Evolutionary conservation across 2,329 filamentous ascomycete genomes (phyloP).

Genomic region (Dothistroma pini): DNA sequence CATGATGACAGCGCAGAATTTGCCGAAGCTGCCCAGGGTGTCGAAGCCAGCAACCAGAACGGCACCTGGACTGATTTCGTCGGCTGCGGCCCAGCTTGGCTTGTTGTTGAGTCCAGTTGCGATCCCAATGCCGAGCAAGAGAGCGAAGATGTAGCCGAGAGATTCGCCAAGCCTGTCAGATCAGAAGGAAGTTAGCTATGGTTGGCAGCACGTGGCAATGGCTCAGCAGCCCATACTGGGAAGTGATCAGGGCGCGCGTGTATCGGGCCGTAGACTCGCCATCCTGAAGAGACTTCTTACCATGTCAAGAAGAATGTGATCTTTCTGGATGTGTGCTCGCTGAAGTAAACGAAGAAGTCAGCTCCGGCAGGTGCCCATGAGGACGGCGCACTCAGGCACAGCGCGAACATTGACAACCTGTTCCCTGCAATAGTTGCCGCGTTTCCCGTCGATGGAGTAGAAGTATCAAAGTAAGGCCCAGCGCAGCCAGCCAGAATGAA

Average conservation of each 20-base stretch:
- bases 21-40: conserved; percentile 41
- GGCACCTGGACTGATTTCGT: conserved; percentile 36
- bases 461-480: conserved; percentile 38
- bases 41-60: conserved; percentile 40
- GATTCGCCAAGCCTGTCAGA: conserved; percentile 28
- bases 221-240: too few relatives aligned
- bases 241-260: too few relatives aligned
- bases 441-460: conserved; percentile 28
- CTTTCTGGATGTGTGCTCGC: conserved; percentile 36
- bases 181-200: too few relatives aligned
- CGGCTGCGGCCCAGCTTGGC: conserved; percentile 33
- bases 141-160: conserved; percentile 34
- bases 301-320: conserved; percentile 39
- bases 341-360: conserved; percentile 46
- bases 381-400: conserved; percentile 15
- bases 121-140: conserved; percentile 40
- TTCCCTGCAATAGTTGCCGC: conserved; percentile 35
- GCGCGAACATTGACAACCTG: conserved; percentile 27
- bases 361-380: conserved; percentile 33
- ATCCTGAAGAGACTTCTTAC: too few relatives aligned
- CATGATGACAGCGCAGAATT: conserved; percentile 43
- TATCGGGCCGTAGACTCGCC: too few relatives aligned
- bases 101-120: conserved; percentile 20
- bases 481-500: conserved; percentile 41
- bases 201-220: too few relatives aligned